Evolutionary conservation across 2,329 filamentous ascomycete species (phyloP).

Genomic region (Microsporum ferrugineum): DNA sequence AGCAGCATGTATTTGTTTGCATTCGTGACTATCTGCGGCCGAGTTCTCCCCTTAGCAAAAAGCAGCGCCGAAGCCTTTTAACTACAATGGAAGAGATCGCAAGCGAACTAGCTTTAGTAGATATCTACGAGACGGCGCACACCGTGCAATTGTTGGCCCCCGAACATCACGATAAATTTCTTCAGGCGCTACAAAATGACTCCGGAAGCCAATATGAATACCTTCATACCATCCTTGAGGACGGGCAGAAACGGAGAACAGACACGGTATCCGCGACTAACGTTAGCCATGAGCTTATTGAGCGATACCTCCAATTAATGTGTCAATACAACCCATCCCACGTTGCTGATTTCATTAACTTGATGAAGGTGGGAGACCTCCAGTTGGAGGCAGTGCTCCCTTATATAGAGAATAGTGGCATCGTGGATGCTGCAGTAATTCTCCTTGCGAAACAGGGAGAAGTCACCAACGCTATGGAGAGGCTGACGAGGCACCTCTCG

Average conservation of each 20-base stretch:
- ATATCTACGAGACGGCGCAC: slow-evolving; percentile 53
- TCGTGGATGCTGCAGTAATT: slow-evolving; percentile 84
- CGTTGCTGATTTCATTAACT: slow-evolving; percentile 73
- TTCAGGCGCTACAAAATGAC: slow-evolving; percentile 51
- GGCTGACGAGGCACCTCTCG: slow-evolving; percentile 67
- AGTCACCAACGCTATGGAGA: slow-evolving; percentile 68
- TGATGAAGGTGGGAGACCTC: slow-evolving; percentile 65
- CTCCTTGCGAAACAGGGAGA: slow-evolving; percentile 83
- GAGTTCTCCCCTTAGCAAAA: slow-evolving; percentile 50
- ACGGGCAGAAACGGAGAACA: slow-evolving; percentile 28
- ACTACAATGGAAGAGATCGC: slow-evolving; percentile 55
- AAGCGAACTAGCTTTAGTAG: slow-evolving; percentile 53
- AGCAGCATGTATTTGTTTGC: slow-evolving; percentile 64
- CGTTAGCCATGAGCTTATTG: slow-evolving; percentile 52
- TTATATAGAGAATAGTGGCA: slow-evolving; percentile 76
- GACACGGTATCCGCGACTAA: slow-evolving; percentile 22
- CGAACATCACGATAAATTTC: slow-evolving; percentile 54
- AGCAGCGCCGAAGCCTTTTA: slow-evolving; percentile 62
- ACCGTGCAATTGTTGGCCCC: slow-evolving; percentile 45
- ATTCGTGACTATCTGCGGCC: slow-evolving; percentile 62
- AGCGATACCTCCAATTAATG: slow-evolving; percentile 82
- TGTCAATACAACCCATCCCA: slow-evolving; percentile 71
- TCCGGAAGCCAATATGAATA: slow-evolving; percentile 63
- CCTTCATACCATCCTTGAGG: slow-evolving; percentile 64
- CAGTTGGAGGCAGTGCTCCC: slow-evolving; percentile 70